Conservation (phyloP, 108 stramenopile species). For the Craspedostauros australis region DNA sequence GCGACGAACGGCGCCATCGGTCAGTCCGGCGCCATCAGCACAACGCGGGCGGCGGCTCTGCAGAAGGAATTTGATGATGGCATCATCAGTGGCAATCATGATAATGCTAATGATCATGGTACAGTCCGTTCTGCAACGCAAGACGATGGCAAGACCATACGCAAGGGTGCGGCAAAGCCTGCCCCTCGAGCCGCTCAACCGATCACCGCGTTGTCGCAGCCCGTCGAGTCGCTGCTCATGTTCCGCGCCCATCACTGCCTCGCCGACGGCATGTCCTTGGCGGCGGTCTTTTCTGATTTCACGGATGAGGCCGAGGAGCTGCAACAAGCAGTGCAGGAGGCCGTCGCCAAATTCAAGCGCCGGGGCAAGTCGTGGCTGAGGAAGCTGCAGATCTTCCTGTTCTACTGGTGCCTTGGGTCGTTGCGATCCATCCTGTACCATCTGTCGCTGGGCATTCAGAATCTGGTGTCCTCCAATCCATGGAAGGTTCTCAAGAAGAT, state of each 20-base stretch:
- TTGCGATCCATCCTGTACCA: slow-evolving; percentile 55
- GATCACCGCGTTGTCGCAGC: no score
- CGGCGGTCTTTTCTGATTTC: slow-evolving; percentile 61
- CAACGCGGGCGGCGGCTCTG: neutral
- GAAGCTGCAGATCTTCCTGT: slow-evolving; percentile 30
- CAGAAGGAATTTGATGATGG: no score
- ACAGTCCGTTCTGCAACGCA: no score
- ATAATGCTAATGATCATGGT: slow-evolving; percentile 12
- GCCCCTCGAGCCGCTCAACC: no score
- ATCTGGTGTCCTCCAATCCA: slow-evolving; percentile 32
- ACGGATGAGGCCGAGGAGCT: slow-evolving; percentile 75
- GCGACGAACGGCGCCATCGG: slow-evolving; percentile 49
- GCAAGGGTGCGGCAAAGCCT: no score
- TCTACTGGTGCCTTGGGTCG: slow-evolving; percentile 52
- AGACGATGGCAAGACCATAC: no score
- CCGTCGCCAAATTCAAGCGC: slow-evolving; percentile 22
- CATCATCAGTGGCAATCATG: neutral
- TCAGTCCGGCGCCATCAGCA: slow-evolving; percentile 19
- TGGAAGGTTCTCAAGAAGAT: slow-evolving; percentile 18
- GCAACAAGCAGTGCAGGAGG: slow-evolving; percentile 27
- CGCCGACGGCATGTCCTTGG: slow-evolving; percentile 77
- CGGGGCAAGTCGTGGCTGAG: slow-evolving; percentile 16
- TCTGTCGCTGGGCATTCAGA: slow-evolving; percentile 28
- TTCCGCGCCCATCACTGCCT: slow-evolving; percentile 81
- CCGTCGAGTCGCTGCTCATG: slow-evolving; percentile 63